Percentiles rank a stretch among this genome's conserved stretches.
Conservation (phyloP, 805 yeast species). For the Sporopachydermia quercuum region DNA sequence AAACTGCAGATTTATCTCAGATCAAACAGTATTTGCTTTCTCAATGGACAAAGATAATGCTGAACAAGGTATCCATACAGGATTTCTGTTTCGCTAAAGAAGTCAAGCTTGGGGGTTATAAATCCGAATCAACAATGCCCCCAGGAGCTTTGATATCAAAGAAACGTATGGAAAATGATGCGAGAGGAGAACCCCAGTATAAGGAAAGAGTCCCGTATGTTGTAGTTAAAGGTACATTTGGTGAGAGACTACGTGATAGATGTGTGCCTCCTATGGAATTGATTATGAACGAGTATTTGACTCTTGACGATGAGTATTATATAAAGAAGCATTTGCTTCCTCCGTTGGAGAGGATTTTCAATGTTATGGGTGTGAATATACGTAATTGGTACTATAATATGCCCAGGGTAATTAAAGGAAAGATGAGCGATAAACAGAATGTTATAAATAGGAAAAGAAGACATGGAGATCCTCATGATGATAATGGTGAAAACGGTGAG, state of each 20-base stretch:
- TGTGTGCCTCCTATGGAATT: constrained; percentile 69
- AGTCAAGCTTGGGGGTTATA: constrained; percentile 73
- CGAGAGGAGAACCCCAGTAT: constrained; percentile 71
- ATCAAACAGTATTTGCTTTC: constrained; percentile 50
- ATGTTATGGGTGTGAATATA: constrained; percentile 69
- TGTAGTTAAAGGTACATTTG: constrained; percentile 44
- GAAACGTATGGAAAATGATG: constrained; percentile 45
- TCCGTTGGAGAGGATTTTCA: constrained; percentile 75
- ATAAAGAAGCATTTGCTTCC: constrained; percentile 75
- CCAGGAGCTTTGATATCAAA: constrained; percentile 85
- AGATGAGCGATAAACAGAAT: constrained; percentile 6
- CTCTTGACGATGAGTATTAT: constrained; percentile 73
- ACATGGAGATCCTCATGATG: too few relatives aligned
- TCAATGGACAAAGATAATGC: constrained; percentile 53
- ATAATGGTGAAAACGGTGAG: background rate
- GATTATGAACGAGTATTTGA: constrained; percentile 27
- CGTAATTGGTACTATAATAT: constrained; percentile 60
- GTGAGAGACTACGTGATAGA: constrained; percentile 54
- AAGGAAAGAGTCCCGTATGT: constrained; percentile 80
- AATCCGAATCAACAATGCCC: constrained; percentile 57
- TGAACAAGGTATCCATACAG: constrained; percentile 49
- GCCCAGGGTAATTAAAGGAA: constrained; percentile 22
- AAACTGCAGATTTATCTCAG: constrained; percentile 50
- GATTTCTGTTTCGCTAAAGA: constrained; percentile 90
- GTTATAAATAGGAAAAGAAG: constrained; percentile 8